Evolutionary conservation across 495 filamentous ascomycete species (phyloP).

Genomic region (Cercophora scortea): DNA sequence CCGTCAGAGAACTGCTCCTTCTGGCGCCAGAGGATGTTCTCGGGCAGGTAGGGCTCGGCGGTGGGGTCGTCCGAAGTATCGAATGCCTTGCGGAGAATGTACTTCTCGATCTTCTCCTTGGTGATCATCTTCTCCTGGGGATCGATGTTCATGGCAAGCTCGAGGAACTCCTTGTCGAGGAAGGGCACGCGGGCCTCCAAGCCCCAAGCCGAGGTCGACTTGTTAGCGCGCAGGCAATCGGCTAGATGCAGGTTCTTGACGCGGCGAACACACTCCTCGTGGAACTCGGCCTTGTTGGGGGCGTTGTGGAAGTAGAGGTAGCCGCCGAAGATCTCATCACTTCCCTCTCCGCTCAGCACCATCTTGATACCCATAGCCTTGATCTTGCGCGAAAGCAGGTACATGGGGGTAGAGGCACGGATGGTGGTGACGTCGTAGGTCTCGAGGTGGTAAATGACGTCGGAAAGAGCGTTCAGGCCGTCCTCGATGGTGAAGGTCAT

Average conservation of each 20-base stretch:
- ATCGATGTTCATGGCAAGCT: constrained; percentile 85
- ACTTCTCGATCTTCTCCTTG: constrained; percentile 87
- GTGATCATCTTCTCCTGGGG: constrained; percentile 93
- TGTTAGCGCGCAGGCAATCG: constrained; percentile 96
- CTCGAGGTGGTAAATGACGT: constrained; percentile 97
- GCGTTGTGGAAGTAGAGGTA: constrained; percentile 98
- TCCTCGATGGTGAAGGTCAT: constrained; percentile 98
- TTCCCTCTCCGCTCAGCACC: constrained; percentile 94
- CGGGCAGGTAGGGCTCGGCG: constrained; percentile 75
- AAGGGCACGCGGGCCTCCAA: constrained; percentile 97
- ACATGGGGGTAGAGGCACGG: constrained; percentile 98
- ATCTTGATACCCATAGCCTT: constrained; percentile 99
- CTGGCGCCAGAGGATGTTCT: constrained; percentile 93
- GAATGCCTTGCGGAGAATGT: constrained; percentile 94
- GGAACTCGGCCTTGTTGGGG: constrained; percentile 83
- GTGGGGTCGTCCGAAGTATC: constrained; percentile 81
- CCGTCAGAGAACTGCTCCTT: constrained; percentile 99
- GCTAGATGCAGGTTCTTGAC: constrained; percentile 93
- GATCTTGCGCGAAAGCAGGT: constrained; percentile 93
- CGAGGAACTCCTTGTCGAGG: constrained; percentile 93
- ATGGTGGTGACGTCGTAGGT: constrained; percentile 98
- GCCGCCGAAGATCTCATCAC: constrained; percentile 95
- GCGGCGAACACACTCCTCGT: constrained; percentile 83
- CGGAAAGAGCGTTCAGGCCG: constrained; percentile 87
- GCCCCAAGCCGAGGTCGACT: constrained; percentile 98